Percentiles rank a stretch among this genome's conserved stretches.
phyloP scores from a whole-genome alignment of 179 eudicot species.

The Drosera spatulata region DNA sequence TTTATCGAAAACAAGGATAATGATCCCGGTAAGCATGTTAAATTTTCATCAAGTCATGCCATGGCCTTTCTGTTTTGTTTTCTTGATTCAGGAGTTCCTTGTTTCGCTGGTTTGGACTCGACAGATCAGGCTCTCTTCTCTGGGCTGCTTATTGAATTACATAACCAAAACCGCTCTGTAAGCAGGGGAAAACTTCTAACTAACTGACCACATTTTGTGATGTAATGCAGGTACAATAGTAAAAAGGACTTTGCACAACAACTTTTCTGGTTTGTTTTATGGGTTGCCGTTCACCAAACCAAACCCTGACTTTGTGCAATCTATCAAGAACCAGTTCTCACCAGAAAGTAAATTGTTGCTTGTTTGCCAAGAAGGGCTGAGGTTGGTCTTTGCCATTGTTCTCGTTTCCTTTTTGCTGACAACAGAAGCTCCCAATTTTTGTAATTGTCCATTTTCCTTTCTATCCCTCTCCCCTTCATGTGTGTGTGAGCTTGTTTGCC shows the following conservation, averaged over 20 bases:
- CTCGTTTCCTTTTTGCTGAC: no score
- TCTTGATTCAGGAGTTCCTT: neutral
- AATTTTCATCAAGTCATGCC: neutral
- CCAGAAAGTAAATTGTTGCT: slow-evolving; percentile 70
- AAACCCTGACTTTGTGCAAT: slow-evolving; percentile 78
- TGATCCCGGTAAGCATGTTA: slow-evolving; percentile 42
- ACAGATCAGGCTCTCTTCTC: neutral
- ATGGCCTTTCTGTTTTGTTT: neutral
- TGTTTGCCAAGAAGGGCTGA: slow-evolving; percentile 94
- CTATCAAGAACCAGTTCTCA: slow-evolving; percentile 67
- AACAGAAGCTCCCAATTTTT: no score
- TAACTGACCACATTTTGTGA: neutral
- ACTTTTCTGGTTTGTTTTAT: slow-evolving; percentile 77
- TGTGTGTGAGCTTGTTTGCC: no score
- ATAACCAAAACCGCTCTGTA: no score
- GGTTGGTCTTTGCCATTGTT: slow-evolving; percentile 23
- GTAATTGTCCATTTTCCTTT: no score
- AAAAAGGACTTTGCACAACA: slow-evolving; percentile 73
- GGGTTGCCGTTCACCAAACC: slow-evolving; percentile 87
- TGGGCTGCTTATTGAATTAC: neutral
- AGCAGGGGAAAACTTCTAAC: no score
- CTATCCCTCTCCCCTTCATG: no score
- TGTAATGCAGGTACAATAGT: slow-evolving; percentile 66
- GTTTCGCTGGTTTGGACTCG: neutral
- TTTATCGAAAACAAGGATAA: slow-evolving; percentile 83